These are phyloP conservation scores for Nectriaceae sp. DNA, from an alignment of 2,329 filamentous ascomycete species.

Conservation along the genomic window DNA sequence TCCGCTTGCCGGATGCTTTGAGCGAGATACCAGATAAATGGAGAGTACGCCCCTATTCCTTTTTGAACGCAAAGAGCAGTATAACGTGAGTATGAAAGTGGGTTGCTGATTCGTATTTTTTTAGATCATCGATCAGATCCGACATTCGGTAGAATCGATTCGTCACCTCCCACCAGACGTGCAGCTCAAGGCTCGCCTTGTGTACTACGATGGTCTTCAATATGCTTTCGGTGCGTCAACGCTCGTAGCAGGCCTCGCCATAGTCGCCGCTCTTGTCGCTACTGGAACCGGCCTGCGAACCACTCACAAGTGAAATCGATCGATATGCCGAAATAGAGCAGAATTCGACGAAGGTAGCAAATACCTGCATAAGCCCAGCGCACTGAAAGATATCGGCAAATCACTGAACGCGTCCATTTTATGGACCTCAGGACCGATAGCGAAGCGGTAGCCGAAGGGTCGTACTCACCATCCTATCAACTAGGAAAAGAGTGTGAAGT, in stretches of 20 bases:
- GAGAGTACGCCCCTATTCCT: conserved; percentile 46
- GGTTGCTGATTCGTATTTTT: conserved; percentile 17
- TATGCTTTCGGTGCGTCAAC: conserved; percentile 60
- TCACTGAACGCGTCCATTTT: too few species aligned
- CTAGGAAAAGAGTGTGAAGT: too few species aligned
- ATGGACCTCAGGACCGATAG: too few species aligned
- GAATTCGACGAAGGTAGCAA: too few species aligned
- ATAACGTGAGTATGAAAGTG: conserved; percentile 15
- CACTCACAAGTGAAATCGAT: conserved; percentile 20
- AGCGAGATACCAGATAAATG: conserved; percentile 58
- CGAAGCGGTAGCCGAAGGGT: too few species aligned
- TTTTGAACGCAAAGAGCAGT: conserved; percentile 15
- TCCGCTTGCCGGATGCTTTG: conserved; percentile 54
- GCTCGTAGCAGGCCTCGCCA: conserved; percentile 48
- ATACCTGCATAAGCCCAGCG: too few species aligned
- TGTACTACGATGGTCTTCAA: conserved; percentile 61
- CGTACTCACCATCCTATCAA: too few species aligned
- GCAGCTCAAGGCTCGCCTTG: conserved; percentile 55
- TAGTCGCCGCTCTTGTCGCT: conserved; percentile 33
- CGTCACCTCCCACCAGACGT: conserved; percentile 56
- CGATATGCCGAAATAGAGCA: too few species aligned
- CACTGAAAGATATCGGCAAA: too few species aligned
- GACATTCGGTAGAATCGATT: conserved; percentile 61
- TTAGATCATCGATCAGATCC: conserved; percentile 62
- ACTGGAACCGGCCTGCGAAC: conserved; percentile 33